phyloP scores from a whole-genome alignment of 73 alveolate species.

The Halteria grandinella region DNA sequence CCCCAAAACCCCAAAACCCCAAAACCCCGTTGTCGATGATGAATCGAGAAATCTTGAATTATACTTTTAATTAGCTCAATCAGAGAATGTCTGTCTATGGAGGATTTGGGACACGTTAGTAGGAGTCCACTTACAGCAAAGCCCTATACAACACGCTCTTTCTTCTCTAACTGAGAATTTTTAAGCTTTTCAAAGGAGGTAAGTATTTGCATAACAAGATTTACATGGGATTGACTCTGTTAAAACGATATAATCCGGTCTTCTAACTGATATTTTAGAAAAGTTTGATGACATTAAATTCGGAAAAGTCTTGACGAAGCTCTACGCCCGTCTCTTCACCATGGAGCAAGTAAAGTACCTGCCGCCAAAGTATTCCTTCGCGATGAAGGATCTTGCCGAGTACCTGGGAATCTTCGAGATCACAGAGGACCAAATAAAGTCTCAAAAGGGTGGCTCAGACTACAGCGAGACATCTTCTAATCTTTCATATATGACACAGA shows the following conservation, averaged over 20 bases:
- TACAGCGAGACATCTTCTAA: conserved; percentile 27
- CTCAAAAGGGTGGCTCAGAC: conserved; percentile 24
- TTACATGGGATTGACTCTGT: too few species aligned
- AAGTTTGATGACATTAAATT: conserved; percentile 36
- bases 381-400: conserved; percentile 32
- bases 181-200: conserved; percentile 13
- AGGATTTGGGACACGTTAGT: conserved; percentile 55
- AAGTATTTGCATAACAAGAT: background rate
- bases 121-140: conserved; percentile 49
- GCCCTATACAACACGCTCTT: conserved; percentile 31
- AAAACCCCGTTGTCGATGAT: too few species aligned
- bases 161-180: conserved; percentile 34
- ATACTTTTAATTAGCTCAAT: too few species aligned
- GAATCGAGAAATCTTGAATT: too few species aligned
- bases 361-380: conserved; percentile 53
- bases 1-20: too few species aligned
- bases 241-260: too few species aligned
- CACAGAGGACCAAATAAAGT: conserved; percentile 9
- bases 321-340: conserved; percentile 23
- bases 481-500: conserved; percentile 31
- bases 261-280: too few species aligned
- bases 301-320: conserved; percentile 33
- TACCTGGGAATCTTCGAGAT: conserved; percentile 27
- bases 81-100: conserved; percentile 64
- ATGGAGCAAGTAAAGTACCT: conserved; percentile 55